Percentiles rank a stretch among this genome's conserved stretches.
Conservation (phyloP, 2,329 filamentous ascomycete genomes). For the Penicillium sp. region DNA sequence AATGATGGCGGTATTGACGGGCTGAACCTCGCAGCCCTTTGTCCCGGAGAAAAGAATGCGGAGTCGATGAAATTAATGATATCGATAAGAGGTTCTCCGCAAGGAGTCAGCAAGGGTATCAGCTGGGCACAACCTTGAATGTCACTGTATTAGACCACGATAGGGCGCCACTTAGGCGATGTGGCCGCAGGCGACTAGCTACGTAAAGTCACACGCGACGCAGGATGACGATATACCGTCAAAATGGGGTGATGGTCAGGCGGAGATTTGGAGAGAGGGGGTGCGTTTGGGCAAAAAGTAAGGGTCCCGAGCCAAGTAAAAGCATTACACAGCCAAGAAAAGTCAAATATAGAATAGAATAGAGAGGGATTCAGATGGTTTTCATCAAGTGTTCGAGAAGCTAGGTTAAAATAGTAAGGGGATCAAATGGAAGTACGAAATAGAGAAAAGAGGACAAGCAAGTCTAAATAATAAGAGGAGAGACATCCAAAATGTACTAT, state of each 20-base stretch:
- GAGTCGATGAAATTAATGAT: conserved; percentile 5
- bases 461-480: background rate
- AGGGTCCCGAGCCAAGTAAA: background rate
- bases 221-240: conserved; percentile 14
- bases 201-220: conserved; percentile 18
- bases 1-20: conserved; percentile 80
- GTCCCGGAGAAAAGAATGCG: conserved; percentile 5
- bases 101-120: conserved; percentile 4
- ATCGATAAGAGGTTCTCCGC: conserved; percentile 10
- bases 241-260: conserved; percentile 4
- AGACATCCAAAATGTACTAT: background rate
- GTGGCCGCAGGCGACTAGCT: conserved; percentile 10
- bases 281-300: conserved; percentile 4
- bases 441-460: background rate
- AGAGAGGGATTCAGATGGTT: background rate
- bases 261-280: conserved; percentile 1
- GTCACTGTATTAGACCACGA: conserved; percentile 1
- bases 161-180: conserved; percentile 14
- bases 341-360: background rate
- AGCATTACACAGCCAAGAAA: background rate
- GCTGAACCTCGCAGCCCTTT: conserved; percentile 74
- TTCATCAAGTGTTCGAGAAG: background rate
- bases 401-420: background rate
- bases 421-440: background rate
- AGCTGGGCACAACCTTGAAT: background rate